phyloP scores from a whole-genome alignment of 208 protist genomes.

The Leishmania tarentolae region DNA sequence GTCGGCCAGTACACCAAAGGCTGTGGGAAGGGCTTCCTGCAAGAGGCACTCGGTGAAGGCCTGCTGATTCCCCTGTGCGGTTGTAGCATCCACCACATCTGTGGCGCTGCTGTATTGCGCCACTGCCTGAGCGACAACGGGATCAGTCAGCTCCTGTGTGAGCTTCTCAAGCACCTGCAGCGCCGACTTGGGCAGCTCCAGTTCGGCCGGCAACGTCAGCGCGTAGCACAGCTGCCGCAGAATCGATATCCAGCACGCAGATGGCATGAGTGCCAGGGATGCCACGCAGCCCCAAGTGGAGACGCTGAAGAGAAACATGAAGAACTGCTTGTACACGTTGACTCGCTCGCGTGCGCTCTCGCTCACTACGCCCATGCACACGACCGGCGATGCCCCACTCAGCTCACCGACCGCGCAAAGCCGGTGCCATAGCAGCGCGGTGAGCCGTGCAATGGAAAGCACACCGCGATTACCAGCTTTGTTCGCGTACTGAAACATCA shows the following conservation, averaged over 20 bases:
- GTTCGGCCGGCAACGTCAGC: constrained; percentile 48
- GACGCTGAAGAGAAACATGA: constrained; percentile 54
- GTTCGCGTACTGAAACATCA: constrained; percentile 68
- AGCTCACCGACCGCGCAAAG: constrained; percentile 45
- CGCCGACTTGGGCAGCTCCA: constrained; percentile 70
- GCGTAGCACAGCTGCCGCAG: constrained; percentile 49
- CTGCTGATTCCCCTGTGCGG: constrained; percentile 12
- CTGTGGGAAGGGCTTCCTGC: constrained; percentile 28
- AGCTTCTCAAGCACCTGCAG: constrained; percentile 61
- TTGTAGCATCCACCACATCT: constrained; percentile 4
- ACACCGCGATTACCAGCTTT: constrained; percentile 42
- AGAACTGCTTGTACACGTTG: constrained; percentile 74
- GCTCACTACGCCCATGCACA: constrained; percentile 64
- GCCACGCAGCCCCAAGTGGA: constrained; percentile 51
- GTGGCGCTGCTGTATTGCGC: not conserved
- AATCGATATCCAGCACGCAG: constrained; percentile 28
- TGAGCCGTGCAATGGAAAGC: constrained; percentile 33
- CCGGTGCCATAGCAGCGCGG: constrained; percentile 52
- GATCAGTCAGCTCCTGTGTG: constrained; percentile 33
- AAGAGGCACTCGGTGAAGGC: constrained; percentile 22
- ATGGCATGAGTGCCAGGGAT: constrained; percentile 45
- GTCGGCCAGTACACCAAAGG: constrained; percentile 13
- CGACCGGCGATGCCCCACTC: constrained; percentile 36
- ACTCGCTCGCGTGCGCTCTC: constrained; percentile 63
- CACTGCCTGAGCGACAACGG: constrained; percentile 8